Percentiles rank a stretch among this genome's conserved stretches.
Conservation (phyloP, 75 land plant species). For the Pinus taeda region DNA sequence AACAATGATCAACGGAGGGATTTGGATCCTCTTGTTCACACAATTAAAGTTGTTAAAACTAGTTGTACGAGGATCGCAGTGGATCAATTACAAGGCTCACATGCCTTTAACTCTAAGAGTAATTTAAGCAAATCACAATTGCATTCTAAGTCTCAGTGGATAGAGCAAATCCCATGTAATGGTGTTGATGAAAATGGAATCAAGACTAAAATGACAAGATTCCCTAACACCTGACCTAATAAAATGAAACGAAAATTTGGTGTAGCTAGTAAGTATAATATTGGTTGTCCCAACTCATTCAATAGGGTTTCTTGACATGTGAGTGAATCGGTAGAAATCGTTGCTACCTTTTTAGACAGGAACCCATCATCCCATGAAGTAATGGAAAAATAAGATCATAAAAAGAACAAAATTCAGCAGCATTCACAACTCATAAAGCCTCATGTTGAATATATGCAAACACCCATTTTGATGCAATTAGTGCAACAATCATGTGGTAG, state of each 20-base stretch:
- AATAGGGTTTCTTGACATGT: conserved; percentile 22
- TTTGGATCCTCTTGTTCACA: neutral
- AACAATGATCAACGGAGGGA: neutral
- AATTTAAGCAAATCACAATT: neutral
- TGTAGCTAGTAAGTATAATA: conserved; percentile 28
- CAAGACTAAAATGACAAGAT: conserved; percentile 18
- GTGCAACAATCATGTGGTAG: conserved; percentile 15
- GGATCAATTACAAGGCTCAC: neutral
- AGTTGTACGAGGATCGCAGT: neutral
- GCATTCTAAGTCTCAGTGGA: neutral
- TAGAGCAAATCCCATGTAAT: conserved; percentile 5
- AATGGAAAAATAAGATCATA: conserved; percentile 30
- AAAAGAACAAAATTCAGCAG: conserved; percentile 25
- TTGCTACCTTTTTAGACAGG: too few species aligned
- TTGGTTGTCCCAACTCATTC: conserved; percentile 34
- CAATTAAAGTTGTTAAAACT: neutral
- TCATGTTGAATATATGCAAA: conserved; percentile 13
- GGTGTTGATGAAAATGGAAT: neutral
- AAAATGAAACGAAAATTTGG: conserved; percentile 35
- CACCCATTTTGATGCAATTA: conserved; percentile 4
- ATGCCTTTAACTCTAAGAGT: neutral
- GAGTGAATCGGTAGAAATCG: conserved; percentile 10
- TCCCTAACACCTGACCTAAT: conserved; percentile 48
- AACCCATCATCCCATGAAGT: conserved; percentile 22
- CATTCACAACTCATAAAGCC: conserved; percentile 13